Conservation (phyloP, 192 early-diverging fungal genomes). For the Backusella tuberculispora region DNA sequence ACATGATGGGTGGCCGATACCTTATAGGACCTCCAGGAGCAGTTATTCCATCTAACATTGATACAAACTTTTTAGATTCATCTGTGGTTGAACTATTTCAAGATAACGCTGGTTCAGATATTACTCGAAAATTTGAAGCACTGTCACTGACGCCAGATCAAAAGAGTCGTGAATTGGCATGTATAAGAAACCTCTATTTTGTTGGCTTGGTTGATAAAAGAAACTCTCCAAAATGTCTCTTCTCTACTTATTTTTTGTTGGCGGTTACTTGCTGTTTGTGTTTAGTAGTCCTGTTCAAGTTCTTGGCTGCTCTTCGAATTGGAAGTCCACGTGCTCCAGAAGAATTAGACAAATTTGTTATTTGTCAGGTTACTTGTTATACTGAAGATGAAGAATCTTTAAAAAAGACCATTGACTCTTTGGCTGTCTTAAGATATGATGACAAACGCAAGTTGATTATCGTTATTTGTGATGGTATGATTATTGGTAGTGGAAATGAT, state of each 20-base stretch:
- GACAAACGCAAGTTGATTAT: constrained; percentile 90
- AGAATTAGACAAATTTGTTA: constrained; percentile 94
- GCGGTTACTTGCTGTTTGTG: constrained; percentile 79
- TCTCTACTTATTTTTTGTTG: constrained; percentile 84
- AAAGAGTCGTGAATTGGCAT: constrained; percentile 60
- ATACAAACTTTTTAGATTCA: constrained; percentile 62
- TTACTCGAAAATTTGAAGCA: constrained; percentile 59
- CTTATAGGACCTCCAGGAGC: constrained; percentile 47
- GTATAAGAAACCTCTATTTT: constrained; percentile 85
- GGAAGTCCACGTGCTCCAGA: constrained; percentile 71
- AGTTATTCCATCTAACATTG: constrained; percentile 44
- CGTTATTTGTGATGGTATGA: constrained; percentile 89
- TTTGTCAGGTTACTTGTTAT: constrained; percentile 95
- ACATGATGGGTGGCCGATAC: constrained; percentile 57
- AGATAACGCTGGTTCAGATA: constrained; percentile 63
- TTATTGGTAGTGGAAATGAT: constrained; percentile 96
- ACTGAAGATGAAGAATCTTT: constrained; percentile 90
- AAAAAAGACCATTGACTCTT: constrained; percentile 81
- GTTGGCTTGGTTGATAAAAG: constrained; percentile 85
- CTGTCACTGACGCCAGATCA: constrained; percentile 49
- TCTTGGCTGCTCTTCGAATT: constrained; percentile 78
- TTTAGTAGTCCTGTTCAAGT: constrained; percentile 77
- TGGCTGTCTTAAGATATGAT: constrained; percentile 77
- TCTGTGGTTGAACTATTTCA: constrained; percentile 65
- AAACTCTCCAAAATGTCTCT: constrained; percentile 75